These are phyloP conservation scores for Solanum rostratum DNA, from an alignment of 257 asterid species.

Conservation along the genomic window DNA sequence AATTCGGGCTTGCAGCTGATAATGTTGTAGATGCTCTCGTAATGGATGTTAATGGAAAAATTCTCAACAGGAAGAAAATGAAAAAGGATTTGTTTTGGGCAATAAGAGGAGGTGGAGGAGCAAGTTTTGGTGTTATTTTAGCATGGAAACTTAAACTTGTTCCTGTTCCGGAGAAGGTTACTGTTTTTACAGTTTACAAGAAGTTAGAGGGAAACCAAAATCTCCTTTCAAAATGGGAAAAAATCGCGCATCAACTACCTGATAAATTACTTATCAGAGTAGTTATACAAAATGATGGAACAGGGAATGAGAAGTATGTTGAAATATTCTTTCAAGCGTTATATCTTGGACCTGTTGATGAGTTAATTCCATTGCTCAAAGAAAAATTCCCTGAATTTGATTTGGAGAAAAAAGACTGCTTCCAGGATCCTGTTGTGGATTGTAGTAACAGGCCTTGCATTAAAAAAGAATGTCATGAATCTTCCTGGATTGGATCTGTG, in stretches of 20 bases:
- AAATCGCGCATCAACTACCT: neutral
- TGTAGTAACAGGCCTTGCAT: neutral
- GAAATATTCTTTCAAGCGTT: neutral
- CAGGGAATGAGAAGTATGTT: neutral
- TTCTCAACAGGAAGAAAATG: neutral
- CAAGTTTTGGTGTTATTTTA: neutral
- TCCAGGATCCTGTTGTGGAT: neutral
- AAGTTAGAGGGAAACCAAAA: neutral
- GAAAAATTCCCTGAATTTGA: neutral
- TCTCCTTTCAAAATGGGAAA: neutral
- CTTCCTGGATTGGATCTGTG: neutral
- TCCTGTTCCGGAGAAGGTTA: neutral
- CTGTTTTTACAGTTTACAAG: neutral
- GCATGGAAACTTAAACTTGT: neutral
- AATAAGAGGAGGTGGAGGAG: constrained; percentile 3
- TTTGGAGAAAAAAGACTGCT: neutral
- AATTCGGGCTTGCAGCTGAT: neutral
- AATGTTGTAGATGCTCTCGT: neutral
- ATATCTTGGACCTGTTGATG: neutral
- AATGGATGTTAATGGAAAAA: neutral
- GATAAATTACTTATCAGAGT: neutral
- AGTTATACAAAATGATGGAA: neutral
- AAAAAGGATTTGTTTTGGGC: neutral
- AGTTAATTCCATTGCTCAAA: neutral
- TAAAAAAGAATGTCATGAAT: neutral